A percentile compares a stretch with the other conserved stretches of the same genome.
phyloP scores from a whole-genome alignment of 2,329 filamentous ascomycete genomes.

The Capronia epimyces region DNA sequence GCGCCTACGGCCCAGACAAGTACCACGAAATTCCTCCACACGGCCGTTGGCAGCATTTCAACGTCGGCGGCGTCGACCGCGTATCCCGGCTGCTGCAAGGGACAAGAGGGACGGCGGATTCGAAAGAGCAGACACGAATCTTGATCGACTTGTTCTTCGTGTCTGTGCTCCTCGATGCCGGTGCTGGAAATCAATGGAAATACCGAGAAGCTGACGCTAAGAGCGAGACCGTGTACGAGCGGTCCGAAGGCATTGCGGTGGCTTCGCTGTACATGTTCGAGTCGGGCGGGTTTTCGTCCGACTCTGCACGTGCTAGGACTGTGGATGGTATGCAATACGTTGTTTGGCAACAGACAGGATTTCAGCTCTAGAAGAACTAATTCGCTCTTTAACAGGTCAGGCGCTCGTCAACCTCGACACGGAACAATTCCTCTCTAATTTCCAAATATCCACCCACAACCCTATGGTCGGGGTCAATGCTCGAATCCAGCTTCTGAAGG shows the following conservation, averaged over 20 bases:
- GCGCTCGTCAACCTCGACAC: constrained; percentile 2
- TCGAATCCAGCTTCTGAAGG: constrained; percentile 3
- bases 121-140: constrained; percentile 46
- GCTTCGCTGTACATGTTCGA: constrained; percentile 50
- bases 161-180: constrained; percentile 49
- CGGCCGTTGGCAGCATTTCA: constrained; percentile 58
- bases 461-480: constrained; percentile 8
- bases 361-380: too few species aligned
- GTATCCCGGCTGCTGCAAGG: constrained; percentile 40
- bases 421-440: background rate
- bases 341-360: too few species aligned
- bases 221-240: constrained; percentile 34
- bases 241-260: constrained; percentile 51
- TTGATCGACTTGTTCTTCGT: constrained; percentile 57
- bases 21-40: constrained; percentile 50
- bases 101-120: constrained; percentile 43
- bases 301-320: background rate
- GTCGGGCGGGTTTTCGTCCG: constrained; percentile 37
- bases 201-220: constrained; percentile 44
- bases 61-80: constrained; percentile 49
- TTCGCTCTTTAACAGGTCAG: too few species aligned
- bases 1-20: constrained; percentile 48
- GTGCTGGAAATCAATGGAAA: constrained; percentile 48
- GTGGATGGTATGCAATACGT: background rate
- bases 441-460: constrained; percentile 6